A percentile compares a stretch with the other conserved stretches of the same genome.
These are phyloP conservation scores for Fusarium sp. DNA, from an alignment of 2,329 filamentous ascomycete genomes.

Conservation along the genomic window DNA sequence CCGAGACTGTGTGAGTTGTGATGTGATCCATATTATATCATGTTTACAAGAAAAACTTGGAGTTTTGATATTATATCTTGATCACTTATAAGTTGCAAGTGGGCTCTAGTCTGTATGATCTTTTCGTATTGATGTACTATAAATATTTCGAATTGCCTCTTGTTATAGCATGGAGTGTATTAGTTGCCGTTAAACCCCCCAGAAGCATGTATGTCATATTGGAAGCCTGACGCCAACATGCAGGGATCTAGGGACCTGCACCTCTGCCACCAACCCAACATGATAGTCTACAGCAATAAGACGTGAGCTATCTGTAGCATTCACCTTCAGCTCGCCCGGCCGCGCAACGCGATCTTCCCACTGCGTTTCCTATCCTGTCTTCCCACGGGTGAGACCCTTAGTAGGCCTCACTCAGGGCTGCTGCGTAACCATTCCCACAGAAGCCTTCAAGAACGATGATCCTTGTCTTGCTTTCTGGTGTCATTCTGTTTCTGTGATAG, in stretches of 20 bases:
- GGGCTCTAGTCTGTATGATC: not conserved
- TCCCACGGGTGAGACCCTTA: slow-evolving; percentile 16
- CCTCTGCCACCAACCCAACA: slow-evolving; percentile 13
- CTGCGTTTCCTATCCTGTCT: slow-evolving; percentile 15
- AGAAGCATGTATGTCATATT: slow-evolving; percentile 13
- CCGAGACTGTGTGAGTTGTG: slow-evolving; percentile 16
- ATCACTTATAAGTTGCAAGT: not conserved
- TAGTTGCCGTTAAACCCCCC: not conserved
- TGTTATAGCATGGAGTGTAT: not conserved
- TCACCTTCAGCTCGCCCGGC: slow-evolving; percentile 20
- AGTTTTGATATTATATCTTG: not conserved
- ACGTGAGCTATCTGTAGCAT: not conserved
- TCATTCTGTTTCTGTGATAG: slow-evolving; percentile 17
- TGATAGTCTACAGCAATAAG: not conserved
- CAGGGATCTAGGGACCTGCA: slow-evolving; percentile 40
- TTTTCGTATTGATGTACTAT: slow-evolving; percentile 1
- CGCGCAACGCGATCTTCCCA: slow-evolving; percentile 18
- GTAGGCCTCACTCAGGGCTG: slow-evolving; percentile 22
- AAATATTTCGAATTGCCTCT: slow-evolving; percentile 13
- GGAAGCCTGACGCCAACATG: slow-evolving; percentile 23
- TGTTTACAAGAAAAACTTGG: not conserved
- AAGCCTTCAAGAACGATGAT: slow-evolving; percentile 5
- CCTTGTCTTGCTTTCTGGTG: slow-evolving; percentile 18
- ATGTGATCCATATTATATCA: not conserved
- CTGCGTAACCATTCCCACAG: slow-evolving; percentile 17